phyloP scores from a whole-genome alignment of 345 rosid genomes.

The Barbarea vulgaris region DNA sequence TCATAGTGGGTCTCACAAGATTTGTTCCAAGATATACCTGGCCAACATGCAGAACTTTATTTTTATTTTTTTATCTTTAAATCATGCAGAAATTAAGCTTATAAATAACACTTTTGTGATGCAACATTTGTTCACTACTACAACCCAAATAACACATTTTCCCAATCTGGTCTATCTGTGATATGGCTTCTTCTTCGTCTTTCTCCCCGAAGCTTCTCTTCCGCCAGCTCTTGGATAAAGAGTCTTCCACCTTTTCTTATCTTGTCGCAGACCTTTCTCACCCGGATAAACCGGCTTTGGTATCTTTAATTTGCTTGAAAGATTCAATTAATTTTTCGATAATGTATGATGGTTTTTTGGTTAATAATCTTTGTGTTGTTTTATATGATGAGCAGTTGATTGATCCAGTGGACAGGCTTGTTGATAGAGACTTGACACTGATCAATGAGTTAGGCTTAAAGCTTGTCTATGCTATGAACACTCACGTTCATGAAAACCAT shows the following conservation, averaged over 20 bases:
- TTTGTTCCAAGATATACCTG: background rate
- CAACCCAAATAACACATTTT: background rate
- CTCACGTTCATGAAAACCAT: slow-evolving; percentile 99
- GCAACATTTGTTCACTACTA: background rate
- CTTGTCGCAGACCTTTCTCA: slow-evolving; percentile 86
- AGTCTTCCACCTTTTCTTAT: slow-evolving; percentile 82
- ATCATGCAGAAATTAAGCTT: background rate
- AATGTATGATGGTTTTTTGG: background rate
- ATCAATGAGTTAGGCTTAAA: slow-evolving; percentile 73
- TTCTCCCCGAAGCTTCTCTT: slow-evolving; percentile 60
- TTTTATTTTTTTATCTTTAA: background rate
- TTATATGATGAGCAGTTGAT: slow-evolving; percentile 58
- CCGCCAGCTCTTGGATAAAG: slow-evolving; percentile 92
- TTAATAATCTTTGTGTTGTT: background rate
- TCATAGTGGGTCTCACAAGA: background rate
- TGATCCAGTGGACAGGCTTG: slow-evolving; percentile 91
- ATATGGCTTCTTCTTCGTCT: slow-evolving; percentile 43
- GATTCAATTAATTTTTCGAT: background rate
- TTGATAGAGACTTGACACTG: slow-evolving; percentile 76
- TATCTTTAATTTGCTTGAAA: slow-evolving; percentile 17
- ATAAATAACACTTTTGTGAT: background rate
- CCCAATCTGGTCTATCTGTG: background rate
- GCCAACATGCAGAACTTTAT: background rate
- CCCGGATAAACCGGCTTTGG: slow-evolving; percentile 87
- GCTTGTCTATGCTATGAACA: slow-evolving; percentile 83